Evolutionary conservation across 1,139 yeast species (phyloP).

Genomic region (Magnusiomyces fungicola): DNA sequence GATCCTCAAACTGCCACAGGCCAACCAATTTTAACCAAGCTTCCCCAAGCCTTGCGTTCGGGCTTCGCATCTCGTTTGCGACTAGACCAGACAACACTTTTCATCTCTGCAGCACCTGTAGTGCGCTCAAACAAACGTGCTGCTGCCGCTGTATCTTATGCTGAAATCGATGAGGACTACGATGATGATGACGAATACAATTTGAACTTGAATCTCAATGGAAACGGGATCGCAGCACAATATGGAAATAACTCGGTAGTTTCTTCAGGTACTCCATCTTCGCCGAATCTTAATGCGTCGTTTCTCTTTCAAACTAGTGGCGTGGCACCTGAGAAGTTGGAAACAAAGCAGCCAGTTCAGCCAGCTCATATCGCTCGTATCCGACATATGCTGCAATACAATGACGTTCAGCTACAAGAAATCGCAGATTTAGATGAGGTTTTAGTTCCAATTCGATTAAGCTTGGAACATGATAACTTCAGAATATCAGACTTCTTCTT

Average conservation of each 20-base stretch:
- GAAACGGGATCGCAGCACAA: conserved; percentile 6
- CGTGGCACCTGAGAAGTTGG: conserved; percentile 17
- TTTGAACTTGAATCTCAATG: conserved; percentile 16
- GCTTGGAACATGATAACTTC: conserved; percentile 57
- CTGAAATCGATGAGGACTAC: conserved; percentile 71
- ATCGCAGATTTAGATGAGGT: conserved; percentile 36
- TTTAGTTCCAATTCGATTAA: conserved; percentile 73
- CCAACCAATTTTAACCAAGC: conserved; percentile 16
- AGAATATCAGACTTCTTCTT: conserved; percentile 71
- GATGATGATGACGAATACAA: conserved; percentile 56
- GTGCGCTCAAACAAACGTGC: conserved; percentile 76
- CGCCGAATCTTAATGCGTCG: background rate
- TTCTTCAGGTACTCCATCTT: conserved; percentile 5
- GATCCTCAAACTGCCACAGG: background rate
- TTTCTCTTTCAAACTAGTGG: conserved; percentile 1
- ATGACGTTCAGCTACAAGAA: conserved; percentile 30
- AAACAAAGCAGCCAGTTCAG: conserved; percentile 26
- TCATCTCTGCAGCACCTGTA: conserved; percentile 62
- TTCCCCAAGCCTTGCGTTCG: conserved; percentile 71
- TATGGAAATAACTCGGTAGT: conserved; percentile 5
- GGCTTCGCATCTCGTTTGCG: conserved; percentile 61
- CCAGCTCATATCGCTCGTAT: conserved; percentile 7
- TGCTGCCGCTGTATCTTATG: conserved; percentile 55
- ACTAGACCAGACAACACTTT: conserved; percentile 59
- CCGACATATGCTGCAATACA: conserved; percentile 27